Base-by-base conservation (phyloP, 257 asterid species). In the Misopates orontium region DNA sequence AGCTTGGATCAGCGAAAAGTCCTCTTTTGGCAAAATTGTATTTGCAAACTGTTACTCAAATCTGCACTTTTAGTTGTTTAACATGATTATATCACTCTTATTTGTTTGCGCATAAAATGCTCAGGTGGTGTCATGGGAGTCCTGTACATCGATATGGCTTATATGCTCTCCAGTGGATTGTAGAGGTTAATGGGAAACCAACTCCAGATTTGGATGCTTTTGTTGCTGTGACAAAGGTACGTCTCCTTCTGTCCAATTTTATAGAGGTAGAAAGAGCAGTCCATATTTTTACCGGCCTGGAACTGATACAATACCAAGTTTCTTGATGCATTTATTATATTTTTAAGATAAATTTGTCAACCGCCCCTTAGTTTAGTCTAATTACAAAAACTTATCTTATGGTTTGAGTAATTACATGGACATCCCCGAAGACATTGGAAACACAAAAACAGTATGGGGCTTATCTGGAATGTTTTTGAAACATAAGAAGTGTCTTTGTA, bases 111-210 rank as follows among this genome's bases (percentile, higher is more conserved):
- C 21, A 48, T 64, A 77, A 60, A 17, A 56, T 44, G 55, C 71
- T 73, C 85, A 93, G 99, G 92, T 83, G 95, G 94, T 84, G 96
- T 76, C 97, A 86, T 61, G 99, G 99, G 60, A 93, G 99, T 78
- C 99, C 99, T 66, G 99, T 57, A 31, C 90, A 90, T 73, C 80
- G 97, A 21, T 93, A 90, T 70, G 95, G 97, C 72, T 82, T 90
- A 57, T 85, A 90, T 82, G 95, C 99, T 64, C 95, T 88, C 55
- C 97, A 78, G 72, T 93, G 97, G 97, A 93, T 90, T 56, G 90
- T 90, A 22, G 96, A 90, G 82, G 85, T 93, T 22, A 93, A 93
- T 55, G 97, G 99, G 60, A 90, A 84, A 75, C 89, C 82, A 62
- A 93, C 96, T 71, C 95, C 95, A 22, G 80, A 87, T 79, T 81